Evolutionary conservation across 768 basidiomycete genomes (phyloP).

Genomic region (Hygrocybe coccinea): DNA sequence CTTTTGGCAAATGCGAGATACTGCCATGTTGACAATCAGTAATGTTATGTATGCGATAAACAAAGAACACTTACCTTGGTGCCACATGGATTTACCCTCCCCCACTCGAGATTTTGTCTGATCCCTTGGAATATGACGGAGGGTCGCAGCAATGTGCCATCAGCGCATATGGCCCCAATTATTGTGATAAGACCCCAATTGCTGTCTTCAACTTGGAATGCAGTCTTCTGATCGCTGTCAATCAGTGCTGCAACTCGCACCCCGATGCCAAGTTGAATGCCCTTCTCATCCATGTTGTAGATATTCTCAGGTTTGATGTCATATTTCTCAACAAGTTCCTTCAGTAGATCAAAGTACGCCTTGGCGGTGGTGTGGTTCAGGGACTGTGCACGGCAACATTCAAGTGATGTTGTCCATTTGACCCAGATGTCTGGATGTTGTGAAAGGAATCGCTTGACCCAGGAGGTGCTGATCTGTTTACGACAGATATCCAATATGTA

Average conservation of each 20-base stretch:
- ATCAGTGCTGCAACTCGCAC: slow-evolving; percentile 16
- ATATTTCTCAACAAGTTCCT: slow-evolving; percentile 18
- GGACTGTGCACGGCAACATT: slow-evolving; percentile 19
- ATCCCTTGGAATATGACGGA: slow-evolving; percentile 8
- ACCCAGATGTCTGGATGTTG: slow-evolving; percentile 20
- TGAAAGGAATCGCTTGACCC: slow-evolving; percentile 1
- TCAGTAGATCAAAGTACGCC: slow-evolving; percentile 23
- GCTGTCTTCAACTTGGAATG: slow-evolving; percentile 23
- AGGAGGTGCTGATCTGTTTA: slow-evolving; percentile 6
- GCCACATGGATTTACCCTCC: slow-evolving; percentile 13
- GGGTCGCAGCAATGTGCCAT: slow-evolving; percentile 23
- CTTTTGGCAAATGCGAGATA: slow-evolving; percentile 19
- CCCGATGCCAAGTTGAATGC: slow-evolving; percentile 24
- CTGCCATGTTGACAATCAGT: slow-evolving; percentile 1
- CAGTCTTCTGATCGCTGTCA: slow-evolving; percentile 12
- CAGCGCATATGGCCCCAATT: slow-evolving; percentile 37
- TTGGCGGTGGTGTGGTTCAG: slow-evolving; percentile 31
- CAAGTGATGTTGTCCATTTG: slow-evolving; percentile 11
- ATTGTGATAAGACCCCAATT: slow-evolving; percentile 40
- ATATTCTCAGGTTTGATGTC: slow-evolving; percentile 25
- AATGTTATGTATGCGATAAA: background rate
- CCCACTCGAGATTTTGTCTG: slow-evolving; percentile 12
- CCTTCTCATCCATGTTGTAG: slow-evolving; percentile 34
- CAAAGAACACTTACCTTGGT: slow-evolving; percentile 10
- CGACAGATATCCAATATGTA: slow-evolving; percentile 15